phyloP scores from a whole-genome alignment of 352 stramenopile species.

The Pythium folliculosum region DNA sequence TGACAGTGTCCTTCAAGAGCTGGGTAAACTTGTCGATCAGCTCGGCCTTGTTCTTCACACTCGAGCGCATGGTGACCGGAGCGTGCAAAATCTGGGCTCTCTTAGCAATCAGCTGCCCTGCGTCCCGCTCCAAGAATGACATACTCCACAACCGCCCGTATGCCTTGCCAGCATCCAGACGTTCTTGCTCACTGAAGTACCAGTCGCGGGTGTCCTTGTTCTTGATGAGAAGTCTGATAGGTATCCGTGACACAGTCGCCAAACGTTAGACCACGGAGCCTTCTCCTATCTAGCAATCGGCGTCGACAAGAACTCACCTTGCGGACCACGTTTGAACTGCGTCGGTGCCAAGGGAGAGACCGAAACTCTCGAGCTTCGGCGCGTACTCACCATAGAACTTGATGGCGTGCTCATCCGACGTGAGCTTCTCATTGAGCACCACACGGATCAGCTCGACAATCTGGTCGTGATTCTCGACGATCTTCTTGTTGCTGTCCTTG shows the following conservation, averaged over 20 bases:
- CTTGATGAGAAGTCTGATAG: constrained; percentile 71
- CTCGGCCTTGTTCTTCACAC: constrained; percentile 77
- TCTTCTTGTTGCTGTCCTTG: constrained; percentile 87
- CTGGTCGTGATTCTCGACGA: constrained; percentile 69
- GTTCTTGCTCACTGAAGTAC: constrained; percentile 83
- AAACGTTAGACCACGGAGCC: neutral
- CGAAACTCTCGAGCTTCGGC: constrained; percentile 64
- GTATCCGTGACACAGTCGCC: neutral
- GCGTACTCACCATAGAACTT: constrained; percentile 57
- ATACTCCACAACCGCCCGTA: constrained; percentile 80
- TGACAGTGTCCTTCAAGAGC: constrained; percentile 84
- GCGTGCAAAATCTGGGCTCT: constrained; percentile 71
- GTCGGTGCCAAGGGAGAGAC: constrained; percentile 66
- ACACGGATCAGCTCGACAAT: constrained; percentile 63
- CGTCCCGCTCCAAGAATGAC: constrained; percentile 77
- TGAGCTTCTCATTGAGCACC: constrained; percentile 50
- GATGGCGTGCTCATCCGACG: constrained; percentile 71
- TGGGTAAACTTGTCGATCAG: constrained; percentile 87
- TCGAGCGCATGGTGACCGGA: constrained; percentile 56
- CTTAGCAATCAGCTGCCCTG: constrained; percentile 76
- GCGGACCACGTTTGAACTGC: constrained; percentile 82
- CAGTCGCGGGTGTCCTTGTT: constrained; percentile 87
- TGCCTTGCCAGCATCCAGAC: constrained; percentile 71
- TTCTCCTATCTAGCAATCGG: no score
- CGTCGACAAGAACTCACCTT: constrained; percentile 28